Evolutionary conservation across 2,329 filamentous ascomycete species (phyloP), one percentile per base, ranked within the genome.

Genomic region (Diaporthe australafricana): DNA sequence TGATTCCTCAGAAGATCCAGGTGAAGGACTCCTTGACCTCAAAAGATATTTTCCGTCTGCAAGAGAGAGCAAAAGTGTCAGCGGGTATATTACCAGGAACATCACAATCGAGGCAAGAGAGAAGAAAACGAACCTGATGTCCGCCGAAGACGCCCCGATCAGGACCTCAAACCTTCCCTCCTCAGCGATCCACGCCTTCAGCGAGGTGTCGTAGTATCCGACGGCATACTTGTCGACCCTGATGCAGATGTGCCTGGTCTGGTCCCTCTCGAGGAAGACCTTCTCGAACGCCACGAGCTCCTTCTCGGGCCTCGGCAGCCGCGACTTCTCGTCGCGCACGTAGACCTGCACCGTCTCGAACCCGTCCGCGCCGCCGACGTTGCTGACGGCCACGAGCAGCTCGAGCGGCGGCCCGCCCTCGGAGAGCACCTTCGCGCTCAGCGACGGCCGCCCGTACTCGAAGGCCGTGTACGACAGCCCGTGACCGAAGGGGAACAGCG

Each of bases 381-480:
- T 88, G 76, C 83, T 86, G 70, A 88, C 77, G 3, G 82, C 86
- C 71, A 88, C 81, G 25, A 84, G 83, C 47, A 88, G 79, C 66
- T 85, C 84, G 70, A 87, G 81, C 53, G 55, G 81, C 45, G 67
- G 81, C 62, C 76, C 81, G 70, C 83, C 75, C 52, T 84, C 76
- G 47, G 80, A 75, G 70, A 88, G 78, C 1, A 83, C 79, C 67
- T 80, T 79, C 2, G 79, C 77, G 75, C 82, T 85, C 68, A 91
- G 84, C 4, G 85, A 85, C 0, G 90, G 86, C 1, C 85, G 82
- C 17, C 89, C 89, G 77, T 93, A 92, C 57, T 87, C 85, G 78
- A 94, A 94, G 0, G 83, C 87, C 0, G 92, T 94, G 80, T 94
- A 95, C 0, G 91, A 92, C 9, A 94, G 85, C 1, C 93, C 92